Evolutionary conservation across 495 filamentous ascomycete genomes (phyloP).

Genomic region (Penicillium mononematosum): DNA sequence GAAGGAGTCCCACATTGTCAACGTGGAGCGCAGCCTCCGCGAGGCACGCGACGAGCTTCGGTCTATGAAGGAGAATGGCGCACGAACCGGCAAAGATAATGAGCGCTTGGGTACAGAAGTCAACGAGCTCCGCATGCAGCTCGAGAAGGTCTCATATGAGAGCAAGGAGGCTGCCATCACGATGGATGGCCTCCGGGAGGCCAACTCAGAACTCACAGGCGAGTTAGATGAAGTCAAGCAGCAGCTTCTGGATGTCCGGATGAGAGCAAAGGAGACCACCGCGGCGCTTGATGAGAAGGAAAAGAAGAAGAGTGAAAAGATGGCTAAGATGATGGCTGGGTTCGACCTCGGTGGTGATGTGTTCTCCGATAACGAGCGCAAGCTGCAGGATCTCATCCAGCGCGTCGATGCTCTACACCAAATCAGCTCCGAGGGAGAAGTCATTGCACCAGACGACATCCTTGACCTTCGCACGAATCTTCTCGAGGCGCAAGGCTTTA

Average conservation of each 20-base stretch:
- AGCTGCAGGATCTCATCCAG: slow-evolving; percentile 75
- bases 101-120: slow-evolving; percentile 79
- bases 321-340: slow-evolving; percentile 99
- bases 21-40: slow-evolving; percentile 72
- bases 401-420: slow-evolving; percentile 77
- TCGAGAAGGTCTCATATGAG: slow-evolving; percentile 93
- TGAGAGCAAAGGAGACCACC: slow-evolving; percentile 90
- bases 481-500: slow-evolving; percentile 84
- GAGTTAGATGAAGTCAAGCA: slow-evolving; percentile 97
- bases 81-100: slow-evolving; percentile 78
- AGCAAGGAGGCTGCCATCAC: slow-evolving; percentile 95
- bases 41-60: slow-evolving; percentile 81
- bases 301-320: slow-evolving; percentile 95
- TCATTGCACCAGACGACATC: slow-evolving; percentile 77
- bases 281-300: slow-evolving; percentile 92
- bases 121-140: slow-evolving; percentile 91
- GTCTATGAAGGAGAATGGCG: slow-evolving; percentile 77
- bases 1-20: slow-evolving; percentile 77
- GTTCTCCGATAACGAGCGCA: slow-evolving; percentile 86
- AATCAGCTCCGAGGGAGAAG: slow-evolving; percentile 70
- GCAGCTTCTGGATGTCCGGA: slow-evolving; percentile 89
- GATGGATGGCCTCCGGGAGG: slow-evolving; percentile 95
- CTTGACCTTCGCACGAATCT: slow-evolving; percentile 72
- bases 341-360: slow-evolving; percentile 89
- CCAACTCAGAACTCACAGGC: slow-evolving; percentile 83